Percentiles rank a stretch among this genome's conserved stretches.
phyloP scores from a whole-genome alignment of 2,329 filamentous ascomycete genomes.

The Sporothrix curviconia region DNA sequence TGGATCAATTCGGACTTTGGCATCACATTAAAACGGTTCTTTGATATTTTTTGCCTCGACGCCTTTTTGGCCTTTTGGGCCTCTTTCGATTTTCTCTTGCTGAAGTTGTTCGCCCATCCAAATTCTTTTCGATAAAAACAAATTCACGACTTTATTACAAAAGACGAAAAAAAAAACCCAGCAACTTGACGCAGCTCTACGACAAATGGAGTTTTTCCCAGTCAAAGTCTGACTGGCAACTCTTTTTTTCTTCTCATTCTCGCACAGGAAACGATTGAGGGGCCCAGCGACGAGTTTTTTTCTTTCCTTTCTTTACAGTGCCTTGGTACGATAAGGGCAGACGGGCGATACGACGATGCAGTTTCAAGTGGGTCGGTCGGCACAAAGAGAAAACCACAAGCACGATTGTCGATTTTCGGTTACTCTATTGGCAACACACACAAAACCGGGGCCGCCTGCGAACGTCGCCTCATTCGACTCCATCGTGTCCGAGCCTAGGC shows the following conservation, averaged over 20 bases:
- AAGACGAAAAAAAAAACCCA: conserved; percentile 7
- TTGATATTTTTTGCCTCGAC: conserved; percentile 6
- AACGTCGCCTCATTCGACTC: background rate
- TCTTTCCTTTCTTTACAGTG: too few species aligned
- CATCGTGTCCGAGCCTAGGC: background rate
- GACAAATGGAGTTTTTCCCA: background rate
- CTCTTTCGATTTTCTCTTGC: background rate
- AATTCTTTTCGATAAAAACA: conserved; percentile 9
- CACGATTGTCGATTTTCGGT: background rate
- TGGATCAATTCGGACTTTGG: conserved; percentile 7
- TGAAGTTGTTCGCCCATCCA: background rate
- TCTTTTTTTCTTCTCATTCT: background rate
- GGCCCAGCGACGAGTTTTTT: too few species aligned
- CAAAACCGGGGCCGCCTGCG: background rate
- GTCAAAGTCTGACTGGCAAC: background rate
- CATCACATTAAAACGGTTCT: conserved; percentile 6
- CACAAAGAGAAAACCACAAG: background rate
- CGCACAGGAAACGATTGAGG: background rate
- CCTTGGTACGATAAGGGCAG: conserved; percentile 1
- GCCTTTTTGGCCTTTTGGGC: background rate
- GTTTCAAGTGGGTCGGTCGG: background rate
- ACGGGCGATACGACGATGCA: background rate
- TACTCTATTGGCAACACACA: background rate
- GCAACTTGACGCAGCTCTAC: background rate
- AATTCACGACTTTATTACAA: conserved; percentile 11